Base-by-base conservation (phyloP, 805 yeast species). In the Pichia deserticola region DNA sequence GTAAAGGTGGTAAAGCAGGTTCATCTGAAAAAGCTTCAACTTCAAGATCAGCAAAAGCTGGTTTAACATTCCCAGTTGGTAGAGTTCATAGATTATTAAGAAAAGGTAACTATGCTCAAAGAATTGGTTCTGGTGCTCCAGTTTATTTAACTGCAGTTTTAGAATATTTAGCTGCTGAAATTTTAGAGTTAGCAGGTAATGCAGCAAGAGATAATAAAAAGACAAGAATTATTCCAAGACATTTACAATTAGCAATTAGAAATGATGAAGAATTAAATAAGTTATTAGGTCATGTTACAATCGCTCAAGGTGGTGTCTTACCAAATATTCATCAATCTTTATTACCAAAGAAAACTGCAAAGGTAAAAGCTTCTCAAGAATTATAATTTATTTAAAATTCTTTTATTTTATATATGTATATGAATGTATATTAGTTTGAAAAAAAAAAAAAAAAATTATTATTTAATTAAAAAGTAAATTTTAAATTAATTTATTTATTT, bases 111-210 rank as follows among this genome's bases (percentile, higher is more conserved):
- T 88, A 92, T 78, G 95, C 97, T 68, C 95, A 90, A 77, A 85
- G 98, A 79, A 85, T 92, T 64, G 97, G 98, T 82, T 89, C 97
- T 61, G 97, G 96, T 83, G 97, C 98, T 66, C 97, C 98, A 76
- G 92, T 92, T 57, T 92, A 90, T 78, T 79, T 92, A 69, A 90
- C 98, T 61, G 95, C 98, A 50, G 97, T 92, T 51, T 79, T 92
- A 65, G 98, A 92, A 76, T 92, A 92, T 73, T 81, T 92, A 71
- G 90, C 97, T 69, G 97, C 97, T 62, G 98, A 92, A 82, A 89
- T 92, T 60, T 83, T 92, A 66, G 98, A 92, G 78, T 84, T 89
- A 74, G 97, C 97, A 57, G 97, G 97, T 79, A 89, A 89, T 77
- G 98, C 97, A 62, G 97, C 98, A 55, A 87, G 96, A 80, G 97